A percentile compares a stretch with the other conserved stretches of the same genome.
These are phyloP conservation scores for Adansonia rubrostipa DNA, from an alignment of 441 rosid genomes.

Conservation along the genomic window DNA sequence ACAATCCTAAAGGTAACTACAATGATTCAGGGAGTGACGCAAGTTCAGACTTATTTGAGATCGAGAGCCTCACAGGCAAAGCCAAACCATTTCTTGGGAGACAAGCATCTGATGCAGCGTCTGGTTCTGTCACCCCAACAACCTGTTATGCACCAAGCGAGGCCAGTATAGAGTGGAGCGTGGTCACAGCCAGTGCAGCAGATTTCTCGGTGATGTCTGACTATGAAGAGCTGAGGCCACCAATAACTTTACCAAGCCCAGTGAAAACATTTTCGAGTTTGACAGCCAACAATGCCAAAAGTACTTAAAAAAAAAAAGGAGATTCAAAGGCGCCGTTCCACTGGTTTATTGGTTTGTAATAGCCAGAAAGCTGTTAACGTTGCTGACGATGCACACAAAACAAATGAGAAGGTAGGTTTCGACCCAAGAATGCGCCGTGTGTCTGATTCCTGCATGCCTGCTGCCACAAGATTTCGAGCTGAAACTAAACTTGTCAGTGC, in stretches of 20 bases:
- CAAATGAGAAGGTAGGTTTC: constrained; percentile 32
- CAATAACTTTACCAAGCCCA: constrained; percentile 36
- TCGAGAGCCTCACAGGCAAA: constrained; percentile 74
- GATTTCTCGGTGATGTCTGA: constrained; percentile 73
- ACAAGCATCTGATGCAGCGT: constrained; percentile 59
- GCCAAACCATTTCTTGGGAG: constrained; percentile 54
- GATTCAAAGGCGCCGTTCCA: constrained; percentile 44
- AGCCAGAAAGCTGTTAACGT: constrained; percentile 69
- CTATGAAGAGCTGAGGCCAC: constrained; percentile 52
- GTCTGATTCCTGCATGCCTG: constrained; percentile 41
- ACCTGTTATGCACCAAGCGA: constrained; percentile 81
- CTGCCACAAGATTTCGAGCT: constrained; percentile 48
- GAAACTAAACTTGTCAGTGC: constrained; percentile 45
- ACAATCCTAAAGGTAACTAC: constrained; percentile 14
- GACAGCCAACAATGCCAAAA: constrained; percentile 29
- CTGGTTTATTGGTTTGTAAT: constrained; percentile 70
- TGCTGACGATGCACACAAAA: constrained; percentile 57
- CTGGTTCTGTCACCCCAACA: constrained; percentile 56
- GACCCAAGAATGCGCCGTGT: constrained; percentile 24
- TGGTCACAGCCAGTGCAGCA: constrained; percentile 80
- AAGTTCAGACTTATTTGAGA: constrained; percentile 88
- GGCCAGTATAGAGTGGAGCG: constrained; percentile 90
- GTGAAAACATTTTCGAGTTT: constrained; percentile 24
- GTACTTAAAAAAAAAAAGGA: constrained; percentile 31
- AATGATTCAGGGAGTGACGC: constrained; percentile 64